Base-by-base conservation (phyloP, 1,139 yeast species). In the Geotrichum fermentans region DNA sequence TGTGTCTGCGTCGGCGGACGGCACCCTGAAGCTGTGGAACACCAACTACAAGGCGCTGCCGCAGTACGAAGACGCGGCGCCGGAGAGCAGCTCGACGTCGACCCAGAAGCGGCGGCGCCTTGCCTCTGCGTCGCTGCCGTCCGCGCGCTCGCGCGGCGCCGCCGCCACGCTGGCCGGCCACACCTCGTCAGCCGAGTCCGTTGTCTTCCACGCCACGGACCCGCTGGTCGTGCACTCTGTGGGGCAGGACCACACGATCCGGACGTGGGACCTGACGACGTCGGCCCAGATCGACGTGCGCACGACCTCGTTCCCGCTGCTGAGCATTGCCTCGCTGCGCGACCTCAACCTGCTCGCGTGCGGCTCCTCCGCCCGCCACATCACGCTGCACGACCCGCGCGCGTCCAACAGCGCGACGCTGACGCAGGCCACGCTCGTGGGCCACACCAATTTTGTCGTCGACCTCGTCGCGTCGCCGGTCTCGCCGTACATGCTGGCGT, bases 301-400 rank as follows among this genome's bases (percentile, higher is more conserved):
- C 67, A 78, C 86, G 21, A 89, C 97, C 0, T 85, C 92, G n/a
- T 89, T 78, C 68, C 83, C 97, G 7, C 73, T 92, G 55, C 74
- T 90, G 43, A 84, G 96, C 1, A 70, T 90, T 39, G 73, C 82
- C 39, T 82, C 83, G 56, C 70, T 92, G 53, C 22, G 72, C 73
- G 53, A 72, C 79, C 54, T 63, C 1, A 79, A 83, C 56, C 73
- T 92, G 52, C 71, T 94, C 46, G 96, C 92, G 7, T 79, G 94
- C 49, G 99, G 99, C 18, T 89, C 97, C 3, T 84, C 96, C 13
- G 97, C 97, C 17, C 85, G 97, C 68, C 97, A 90, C 67, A 89
- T 92, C 58, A 83, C 89, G 54, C 73, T 90, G 55, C 95, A 88
- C 64, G 99, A 92, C 66, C 97, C 97, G 49, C 78, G 97, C 66